Conservation (phyloP, 2,329 filamentous ascomycete species). For the Colletotrichum orchidophilum region DNA sequence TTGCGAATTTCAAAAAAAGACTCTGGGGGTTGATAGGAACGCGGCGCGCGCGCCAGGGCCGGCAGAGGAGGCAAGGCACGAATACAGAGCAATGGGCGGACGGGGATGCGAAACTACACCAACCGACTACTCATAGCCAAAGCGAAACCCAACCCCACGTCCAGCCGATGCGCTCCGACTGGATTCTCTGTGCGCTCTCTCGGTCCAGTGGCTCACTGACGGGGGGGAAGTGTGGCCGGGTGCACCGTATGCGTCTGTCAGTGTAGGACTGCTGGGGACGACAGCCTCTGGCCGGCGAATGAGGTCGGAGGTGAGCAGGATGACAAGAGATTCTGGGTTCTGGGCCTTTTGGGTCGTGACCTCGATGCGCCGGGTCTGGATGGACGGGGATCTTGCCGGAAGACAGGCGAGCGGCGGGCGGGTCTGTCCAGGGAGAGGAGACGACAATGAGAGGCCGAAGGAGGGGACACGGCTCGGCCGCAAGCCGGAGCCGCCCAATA, state of each 20-base stretch:
- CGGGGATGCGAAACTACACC: no score
- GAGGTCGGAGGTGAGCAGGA: conserved; percentile 21
- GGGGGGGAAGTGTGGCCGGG: conserved; percentile 13
- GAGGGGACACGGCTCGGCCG: conserved; percentile 17
- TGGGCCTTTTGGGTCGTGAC: conserved; percentile 21
- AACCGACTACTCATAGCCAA: conserved; percentile 5
- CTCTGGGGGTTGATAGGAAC: conserved; percentile 1
- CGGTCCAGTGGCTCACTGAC: conserved; percentile 12
- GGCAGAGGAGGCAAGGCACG: not conserved
- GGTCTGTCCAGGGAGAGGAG: conserved; percentile 20
- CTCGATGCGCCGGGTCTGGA: conserved; percentile 28
- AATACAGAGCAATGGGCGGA: not conserved
- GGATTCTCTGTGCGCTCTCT: conserved; percentile 27
- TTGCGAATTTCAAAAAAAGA: not conserved
- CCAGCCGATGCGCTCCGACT: conserved; percentile 25
- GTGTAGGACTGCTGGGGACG: conserved; percentile 23
- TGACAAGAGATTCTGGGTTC: conserved; percentile 21
- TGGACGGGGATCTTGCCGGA: conserved; percentile 33
- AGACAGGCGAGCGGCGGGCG: conserved; percentile 21
- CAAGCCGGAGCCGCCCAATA: conserved; percentile 20
- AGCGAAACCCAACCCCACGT: conserved; percentile 31
- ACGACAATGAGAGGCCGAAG: not conserved
- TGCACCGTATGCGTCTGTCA: conserved; percentile 33
- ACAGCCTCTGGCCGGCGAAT: conserved; percentile 21
- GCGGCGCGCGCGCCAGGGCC: not conserved